Evolutionary conservation across 2,329 filamentous ascomycete species (phyloP), one percentile per base, ranked within the genome.

Genomic region (Xylogone sp.): DNA sequence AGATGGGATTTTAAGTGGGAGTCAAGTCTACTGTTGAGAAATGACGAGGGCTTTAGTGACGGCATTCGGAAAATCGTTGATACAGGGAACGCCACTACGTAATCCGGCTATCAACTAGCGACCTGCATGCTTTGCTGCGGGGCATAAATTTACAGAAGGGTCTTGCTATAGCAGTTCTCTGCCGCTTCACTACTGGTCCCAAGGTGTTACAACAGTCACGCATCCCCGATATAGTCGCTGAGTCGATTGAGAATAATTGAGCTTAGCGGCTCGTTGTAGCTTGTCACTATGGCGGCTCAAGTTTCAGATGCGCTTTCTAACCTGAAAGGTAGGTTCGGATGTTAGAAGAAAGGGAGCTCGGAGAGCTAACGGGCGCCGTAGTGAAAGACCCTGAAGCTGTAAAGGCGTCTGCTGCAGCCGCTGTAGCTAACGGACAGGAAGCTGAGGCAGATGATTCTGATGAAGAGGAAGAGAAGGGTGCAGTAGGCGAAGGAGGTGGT

Each of bases 261-360:
- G 13, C 34, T 39, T 18, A 16, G 34, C 6, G n/a, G 13, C 24
- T 16, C n/a, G 13, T 39, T 16, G n/a, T 16, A 39, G n/a, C 8
- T 16, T 27, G 5, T 18, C 10, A 39, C 13, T 16, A 65, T 65
- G 63, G 59, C 62, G 21, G 61, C 60, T 18, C 60, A 62, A 53
- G 48, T 56, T 27, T 45, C 94, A 90, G 68, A 97, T 97, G 63
- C 90, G 92, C 80, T 95, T 94, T 68, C 93, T 87, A 63, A 97
- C 90, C 72, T 97, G 92, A 72, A 96, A 79, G 64, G 96, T 84
- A 59, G 96, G 82, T 67, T 96, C n/a, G n/a, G n/a, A n/a, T n/a
- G n/a, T n/a, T n/a, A n/a, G n/a, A n/a, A n/a, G n/a, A n/a, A n/a
- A n/a, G n/a, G n/a, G n/a, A n/a, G n/a, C n/a, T n/a, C n/a, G n/a